These are phyloP conservation scores for Penicillium tannophilum DNA, from an alignment of 495 filamentous ascomycete genomes.

Conservation along the genomic window DNA sequence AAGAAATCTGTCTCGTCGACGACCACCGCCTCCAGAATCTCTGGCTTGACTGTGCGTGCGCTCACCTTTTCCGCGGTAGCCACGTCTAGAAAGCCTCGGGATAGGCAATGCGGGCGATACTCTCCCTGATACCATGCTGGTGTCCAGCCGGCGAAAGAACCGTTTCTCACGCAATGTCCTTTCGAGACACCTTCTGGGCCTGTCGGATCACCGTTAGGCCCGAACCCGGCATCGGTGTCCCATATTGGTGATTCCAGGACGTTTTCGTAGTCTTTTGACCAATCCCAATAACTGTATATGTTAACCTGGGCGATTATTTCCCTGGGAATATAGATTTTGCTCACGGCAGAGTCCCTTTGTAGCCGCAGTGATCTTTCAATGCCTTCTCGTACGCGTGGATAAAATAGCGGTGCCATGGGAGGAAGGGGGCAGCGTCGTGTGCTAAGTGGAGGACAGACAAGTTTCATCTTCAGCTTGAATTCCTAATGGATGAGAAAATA, in stretches of 20 bases:
- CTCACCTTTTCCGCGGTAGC: not conserved
- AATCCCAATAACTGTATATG: not conserved
- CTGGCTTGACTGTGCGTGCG: not conserved
- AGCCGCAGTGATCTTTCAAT: constrained; percentile 4
- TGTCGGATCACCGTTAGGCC: not conserved
- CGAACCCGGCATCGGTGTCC: not conserved
- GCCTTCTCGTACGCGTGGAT: constrained; percentile 3
- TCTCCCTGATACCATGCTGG: not conserved
- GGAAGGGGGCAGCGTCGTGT: not conserved
- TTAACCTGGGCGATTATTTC: not conserved
- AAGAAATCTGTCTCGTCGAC: not conserved
- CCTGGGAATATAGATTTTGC: not conserved
- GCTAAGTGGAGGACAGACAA: not conserved
- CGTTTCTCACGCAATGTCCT: not conserved
- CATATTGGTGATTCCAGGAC: not conserved
- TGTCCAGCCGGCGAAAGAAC: not conserved
- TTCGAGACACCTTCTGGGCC: not conserved
- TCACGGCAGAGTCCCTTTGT: not conserved
- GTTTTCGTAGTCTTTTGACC: not conserved
- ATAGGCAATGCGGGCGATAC: not conserved
- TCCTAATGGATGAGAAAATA: not conserved
- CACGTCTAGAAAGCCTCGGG: not conserved
- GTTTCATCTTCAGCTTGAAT: not conserved
- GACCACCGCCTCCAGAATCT: not conserved
- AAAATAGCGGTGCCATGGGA: constrained; percentile 2